Percentiles rank a stretch among this genome's conserved stretches.
These are phyloP conservation scores for Pichia nanzhaoensis DNA, from an alignment of 805 yeast species.

Conservation along the genomic window DNA sequence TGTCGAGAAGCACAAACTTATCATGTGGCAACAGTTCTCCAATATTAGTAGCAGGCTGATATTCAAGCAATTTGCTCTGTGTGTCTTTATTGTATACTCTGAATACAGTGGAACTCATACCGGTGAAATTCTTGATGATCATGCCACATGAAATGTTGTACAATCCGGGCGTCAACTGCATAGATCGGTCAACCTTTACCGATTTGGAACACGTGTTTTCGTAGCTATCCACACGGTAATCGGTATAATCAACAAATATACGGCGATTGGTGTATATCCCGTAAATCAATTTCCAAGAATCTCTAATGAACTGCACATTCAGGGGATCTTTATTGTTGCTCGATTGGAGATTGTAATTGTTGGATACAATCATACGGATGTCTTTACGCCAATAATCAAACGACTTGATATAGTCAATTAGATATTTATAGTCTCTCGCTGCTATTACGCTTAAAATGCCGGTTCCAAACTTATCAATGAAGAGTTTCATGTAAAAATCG, in stretches of 20 bases:
- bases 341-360: conserved; percentile 15
- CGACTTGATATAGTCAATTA: conserved; percentile 27
- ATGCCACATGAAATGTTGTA: conserved; percentile 48
- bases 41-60: conserved; percentile 52
- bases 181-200: conserved; percentile 34
- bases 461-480: conserved; percentile 28
- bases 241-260: conserved; percentile 40
- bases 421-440: conserved; percentile 19
- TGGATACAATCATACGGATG: conserved; percentile 22
- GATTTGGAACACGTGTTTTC: conserved; percentile 15
- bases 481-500: conserved; percentile 35
- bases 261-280: conserved; percentile 45
- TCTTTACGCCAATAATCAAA: conserved; percentile 32
- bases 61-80: conserved; percentile 32
- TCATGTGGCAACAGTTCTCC: conserved; percentile 50
- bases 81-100: conserved; percentile 33
- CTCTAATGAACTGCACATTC: conserved; percentile 34
- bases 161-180: conserved; percentile 42
- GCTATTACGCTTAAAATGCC: conserved; percentile 21
- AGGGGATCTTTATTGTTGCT: conserved; percentile 14
- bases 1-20: conserved; percentile 41
- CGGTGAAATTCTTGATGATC: conserved; percentile 46
- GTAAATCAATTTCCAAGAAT: conserved; percentile 51
- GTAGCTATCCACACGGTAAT: conserved; percentile 35
- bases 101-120: conserved; percentile 54